A percentile compares a stretch with the other conserved stretches of the same genome.
Conservation (phyloP, 371 early-diverging fungal genomes). For the Blakeslea trispora region DNA sequence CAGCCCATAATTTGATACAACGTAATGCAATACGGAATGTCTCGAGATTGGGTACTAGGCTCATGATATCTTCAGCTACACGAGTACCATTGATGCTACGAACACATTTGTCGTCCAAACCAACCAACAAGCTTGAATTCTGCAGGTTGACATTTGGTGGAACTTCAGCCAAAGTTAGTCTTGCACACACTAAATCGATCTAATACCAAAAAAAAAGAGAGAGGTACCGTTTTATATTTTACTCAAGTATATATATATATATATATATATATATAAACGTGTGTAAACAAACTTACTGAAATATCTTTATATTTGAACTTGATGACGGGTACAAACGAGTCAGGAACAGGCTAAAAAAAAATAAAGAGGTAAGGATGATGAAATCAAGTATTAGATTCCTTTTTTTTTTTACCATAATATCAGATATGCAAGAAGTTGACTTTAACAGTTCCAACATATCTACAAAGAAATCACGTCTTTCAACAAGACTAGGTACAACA, state of each 20-base stretch:
- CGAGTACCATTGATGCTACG: constrained; percentile 87
- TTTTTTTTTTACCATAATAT: constrained; percentile 57
- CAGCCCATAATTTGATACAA: constrained; percentile 94
- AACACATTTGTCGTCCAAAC: constrained; percentile 77
- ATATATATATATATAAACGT: background rate
- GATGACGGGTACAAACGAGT: constrained; percentile 90
- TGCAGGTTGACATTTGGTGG: constrained; percentile 71
- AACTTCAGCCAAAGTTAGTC: constrained; percentile 63
- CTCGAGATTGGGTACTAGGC: constrained; percentile 78
- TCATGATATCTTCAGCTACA: constrained; percentile 87
- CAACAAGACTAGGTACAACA: constrained; percentile 80
- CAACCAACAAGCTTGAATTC: constrained; percentile 69
- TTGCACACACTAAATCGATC: constrained; percentile 89
- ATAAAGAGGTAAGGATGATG: too few species aligned
- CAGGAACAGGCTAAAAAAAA: constrained; percentile 54
- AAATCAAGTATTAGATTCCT: too few species aligned
- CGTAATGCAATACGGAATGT: constrained; percentile 82
- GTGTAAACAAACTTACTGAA: constrained; percentile 36
- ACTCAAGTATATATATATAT: background rate
- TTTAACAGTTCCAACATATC: constrained; percentile 70
- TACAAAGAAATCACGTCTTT: constrained; percentile 81
- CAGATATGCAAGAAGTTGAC: constrained; percentile 63
- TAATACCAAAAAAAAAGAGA: constrained; percentile 24
- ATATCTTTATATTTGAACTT: constrained; percentile 75
- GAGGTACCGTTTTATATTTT: too few species aligned